Evolutionary conservation across 1,139 yeast species (phyloP).

Genomic region (Candida sp.): DNA sequence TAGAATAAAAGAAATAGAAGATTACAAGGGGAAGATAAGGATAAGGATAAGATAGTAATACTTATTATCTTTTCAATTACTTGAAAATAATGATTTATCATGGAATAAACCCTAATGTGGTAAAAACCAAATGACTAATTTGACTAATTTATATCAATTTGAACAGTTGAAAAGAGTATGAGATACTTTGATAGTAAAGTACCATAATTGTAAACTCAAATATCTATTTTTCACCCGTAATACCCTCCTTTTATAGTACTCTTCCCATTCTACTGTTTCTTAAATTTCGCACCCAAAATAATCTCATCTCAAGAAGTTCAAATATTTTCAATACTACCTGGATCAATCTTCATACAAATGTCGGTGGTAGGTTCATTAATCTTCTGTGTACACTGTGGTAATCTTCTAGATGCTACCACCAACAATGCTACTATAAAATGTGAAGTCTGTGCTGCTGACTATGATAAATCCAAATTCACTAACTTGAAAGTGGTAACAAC

Average conservation of each 20-base stretch:
- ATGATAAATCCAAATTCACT: slow-evolving; percentile 59
- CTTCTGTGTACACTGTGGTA: slow-evolving; percentile 94
- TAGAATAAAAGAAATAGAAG: too few relatives aligned
- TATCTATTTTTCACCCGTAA: not conserved
- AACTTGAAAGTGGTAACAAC: slow-evolving; percentile 82
- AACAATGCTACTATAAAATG: slow-evolving; percentile 54
- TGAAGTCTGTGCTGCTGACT: slow-evolving; percentile 60
- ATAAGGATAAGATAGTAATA: too few relatives aligned
- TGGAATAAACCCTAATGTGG: too few relatives aligned
- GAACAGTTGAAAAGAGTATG: too few relatives aligned
- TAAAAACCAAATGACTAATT: too few relatives aligned
- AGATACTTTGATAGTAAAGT: too few relatives aligned
- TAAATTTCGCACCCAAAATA: not conserved
- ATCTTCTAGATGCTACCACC: slow-evolving; percentile 69
- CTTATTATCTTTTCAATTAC: too few relatives aligned
- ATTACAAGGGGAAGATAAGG: too few relatives aligned
- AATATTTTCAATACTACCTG: slow-evolving; percentile 1
- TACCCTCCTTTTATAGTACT: too few relatives aligned
- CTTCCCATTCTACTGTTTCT: not conserved
- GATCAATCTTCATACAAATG: slow-evolving; percentile 39
- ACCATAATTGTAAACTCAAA: not conserved
- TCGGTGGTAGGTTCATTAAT: slow-evolving; percentile 94
- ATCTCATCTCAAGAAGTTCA: slow-evolving; percentile 1
- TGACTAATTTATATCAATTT: too few relatives aligned
- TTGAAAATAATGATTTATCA: too few relatives aligned